A percentile compares a stretch with the other conserved stretches of the same genome.
These are phyloP conservation scores for Debaryomyces hansenii DNA, from an alignment of 805 yeast species.

Conservation along the genomic window DNA sequence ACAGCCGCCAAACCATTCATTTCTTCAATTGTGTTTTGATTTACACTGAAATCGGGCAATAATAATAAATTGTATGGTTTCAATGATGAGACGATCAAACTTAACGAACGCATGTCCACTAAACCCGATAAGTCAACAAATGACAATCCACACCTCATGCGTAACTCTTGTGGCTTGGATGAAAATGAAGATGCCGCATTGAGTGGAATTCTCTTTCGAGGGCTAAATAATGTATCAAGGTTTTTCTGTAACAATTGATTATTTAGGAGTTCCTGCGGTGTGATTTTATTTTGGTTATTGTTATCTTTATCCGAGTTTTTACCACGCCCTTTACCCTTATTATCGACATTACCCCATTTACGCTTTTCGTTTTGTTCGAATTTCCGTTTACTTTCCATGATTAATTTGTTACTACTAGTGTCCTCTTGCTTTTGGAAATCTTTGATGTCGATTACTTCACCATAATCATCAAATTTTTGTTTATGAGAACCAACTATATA, in stretches of 20 bases:
- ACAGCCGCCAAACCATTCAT: conserved; percentile 29
- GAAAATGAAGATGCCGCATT: conserved; percentile 17
- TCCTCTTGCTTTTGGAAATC: conserved; percentile 63
- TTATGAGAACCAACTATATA: conserved; percentile 48
- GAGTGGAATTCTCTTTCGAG: conserved; percentile 43
- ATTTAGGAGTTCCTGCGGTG: conserved; percentile 45
- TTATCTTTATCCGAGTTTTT: conserved; percentile 14
- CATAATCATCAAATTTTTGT: conserved; percentile 81
- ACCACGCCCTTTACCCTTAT: conserved; percentile 17
- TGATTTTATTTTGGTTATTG: conserved; percentile 26
- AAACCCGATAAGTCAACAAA: conserved; percentile 81
- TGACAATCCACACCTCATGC: conserved; percentile 67
- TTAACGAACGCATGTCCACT: conserved; percentile 79
- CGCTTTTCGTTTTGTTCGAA: conserved; percentile 32
- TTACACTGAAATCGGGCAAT: conserved; percentile 44
- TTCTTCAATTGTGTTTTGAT: conserved; percentile 14
- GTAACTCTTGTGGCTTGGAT: conserved; percentile 31
- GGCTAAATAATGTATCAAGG: conserved; percentile 52
- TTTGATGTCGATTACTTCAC: conserved; percentile 66
- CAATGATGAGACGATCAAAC: conserved; percentile 72
- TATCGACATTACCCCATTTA: conserved; percentile 24
- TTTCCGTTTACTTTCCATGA: conserved; percentile 37
- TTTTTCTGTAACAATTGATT: conserved; percentile 39
- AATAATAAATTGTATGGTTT: conserved; percentile 75
- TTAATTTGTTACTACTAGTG: conserved; percentile 33